Evolutionary conservation across 1,284 basidiomycete genomes (phyloP), one percentile per base, ranked within the genome.

Genomic region (Melampsora abietis-canadensis): DNA sequence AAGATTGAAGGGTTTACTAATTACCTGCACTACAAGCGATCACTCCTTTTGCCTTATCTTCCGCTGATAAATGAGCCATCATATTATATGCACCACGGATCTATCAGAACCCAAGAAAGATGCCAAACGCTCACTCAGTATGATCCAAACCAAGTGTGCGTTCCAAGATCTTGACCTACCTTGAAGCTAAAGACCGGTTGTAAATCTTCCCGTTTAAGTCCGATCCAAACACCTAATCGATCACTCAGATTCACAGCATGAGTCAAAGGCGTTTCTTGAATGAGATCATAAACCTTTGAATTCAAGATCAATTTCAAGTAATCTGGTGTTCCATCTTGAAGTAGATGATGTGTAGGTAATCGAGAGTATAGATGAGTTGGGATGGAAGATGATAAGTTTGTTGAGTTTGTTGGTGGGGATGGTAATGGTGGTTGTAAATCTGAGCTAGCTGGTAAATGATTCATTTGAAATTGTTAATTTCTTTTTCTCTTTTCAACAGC

Each of bases 181-280:
- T 99, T 99, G 88, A 99, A 99, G 81, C 91, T 93, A 82, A 98
- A 99, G 19, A 99, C 96, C 78, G 97, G 92, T 76, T 98, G 96
- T 7, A 94, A 85, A 80, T 95, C 93, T 81, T 95, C 92, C 40
- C 92, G 87, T 83, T 99, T 99, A 76, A 99, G 87, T 87, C 90
- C 92, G 82, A 99, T 90, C 79, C 94, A 87, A 81, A 93, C 94
- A 1, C 96, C 96, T 0, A 97, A 85, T 77, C 90, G 88, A 76
- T 89, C 83, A 77, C 92, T 95, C 24, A 99, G 87, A 81, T 91
- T 92, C 37, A 88, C 87, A 31, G 94, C 94, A 64, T 87, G 86
- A 44, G 93, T 90, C 57, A 98, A 86, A 0, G 95, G 95, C 0
- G 95, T 97, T 82, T 94, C 92, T 79, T 91, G 88, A 78, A 98